phyloP scores from a whole-genome alignment of 139 green algal species.

The Microglena sp. region DNA sequence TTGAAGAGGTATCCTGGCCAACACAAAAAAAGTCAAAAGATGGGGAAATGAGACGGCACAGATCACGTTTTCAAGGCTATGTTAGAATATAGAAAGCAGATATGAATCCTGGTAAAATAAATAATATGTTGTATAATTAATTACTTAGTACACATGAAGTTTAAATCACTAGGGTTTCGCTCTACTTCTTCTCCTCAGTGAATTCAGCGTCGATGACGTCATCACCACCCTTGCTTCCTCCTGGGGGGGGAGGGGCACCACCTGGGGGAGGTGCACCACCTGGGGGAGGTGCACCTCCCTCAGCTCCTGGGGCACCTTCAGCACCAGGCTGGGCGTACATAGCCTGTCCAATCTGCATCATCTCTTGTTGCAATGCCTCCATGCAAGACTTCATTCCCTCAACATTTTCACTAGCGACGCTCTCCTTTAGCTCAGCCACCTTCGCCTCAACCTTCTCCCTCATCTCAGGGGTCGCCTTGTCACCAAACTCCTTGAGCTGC shows the following conservation, averaged over 20 bases:
- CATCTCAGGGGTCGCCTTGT: constrained; percentile 57
- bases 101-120: no score
- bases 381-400: constrained; percentile 81
- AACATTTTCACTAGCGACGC: constrained; percentile 52
- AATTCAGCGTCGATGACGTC: constrained; percentile 98
- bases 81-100: no score
- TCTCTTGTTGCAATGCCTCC: constrained; percentile 83
- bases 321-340: constrained; percentile 65
- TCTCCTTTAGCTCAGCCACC: constrained; percentile 58
- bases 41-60: no score
- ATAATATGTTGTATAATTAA: no score
- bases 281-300: constrained; percentile 13
- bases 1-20: no score
- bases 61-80: no score
- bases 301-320: constrained; percentile 17
- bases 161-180: no score
- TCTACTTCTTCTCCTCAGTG: constrained; percentile 56
- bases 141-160: no score
- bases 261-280: constrained; percentile 17
- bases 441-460: constrained; percentile 76
- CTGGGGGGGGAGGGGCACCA: constrained; percentile 3
- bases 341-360: constrained; percentile 86
- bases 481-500: constrained; percentile 95
- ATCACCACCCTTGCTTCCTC: constrained; percentile 32
- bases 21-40: no score